phyloP scores from a whole-genome alignment of 1,284 basidiomycete genomes.

The Trichosporon asahii region DNA sequence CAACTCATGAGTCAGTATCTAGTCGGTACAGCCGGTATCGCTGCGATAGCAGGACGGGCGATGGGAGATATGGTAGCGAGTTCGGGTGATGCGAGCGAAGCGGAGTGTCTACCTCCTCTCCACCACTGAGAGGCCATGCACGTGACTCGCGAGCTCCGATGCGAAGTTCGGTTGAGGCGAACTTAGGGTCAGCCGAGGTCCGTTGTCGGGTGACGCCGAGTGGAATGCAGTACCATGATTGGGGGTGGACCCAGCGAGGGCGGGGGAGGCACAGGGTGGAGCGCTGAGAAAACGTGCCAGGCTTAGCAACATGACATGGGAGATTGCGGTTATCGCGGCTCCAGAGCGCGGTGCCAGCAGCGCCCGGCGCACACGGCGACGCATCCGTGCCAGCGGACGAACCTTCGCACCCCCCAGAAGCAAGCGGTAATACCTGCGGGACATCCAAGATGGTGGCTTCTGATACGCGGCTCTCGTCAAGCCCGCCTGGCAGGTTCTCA shows the following conservation, averaged over 20 bases:
- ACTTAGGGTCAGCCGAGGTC: constrained; percentile 1
- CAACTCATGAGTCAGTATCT: neutral
- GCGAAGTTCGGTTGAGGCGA: neutral
- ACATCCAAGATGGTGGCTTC: neutral
- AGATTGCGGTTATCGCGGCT: neutral
- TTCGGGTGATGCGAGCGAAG: neutral
- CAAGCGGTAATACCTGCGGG: neutral
- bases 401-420: neutral
- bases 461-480: neutral
- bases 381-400: neutral
- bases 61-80: neutral
- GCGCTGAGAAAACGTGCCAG: neutral
- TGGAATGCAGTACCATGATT: neutral
- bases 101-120: neutral
- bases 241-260: neutral
- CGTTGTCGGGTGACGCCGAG: neutral
- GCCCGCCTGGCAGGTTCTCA: neutral
- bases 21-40: neutral
- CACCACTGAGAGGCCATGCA: neutral
- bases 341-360: neutral
- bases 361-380: neutral
- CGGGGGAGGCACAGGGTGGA: neutral
- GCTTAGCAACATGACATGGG: neutral
- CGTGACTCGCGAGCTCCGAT: neutral
- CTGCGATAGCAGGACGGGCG: neutral